These are phyloP conservation scores for Cyberlindnera japonica DNA, from an alignment of 805 yeast species.

Conservation along the genomic window DNA sequence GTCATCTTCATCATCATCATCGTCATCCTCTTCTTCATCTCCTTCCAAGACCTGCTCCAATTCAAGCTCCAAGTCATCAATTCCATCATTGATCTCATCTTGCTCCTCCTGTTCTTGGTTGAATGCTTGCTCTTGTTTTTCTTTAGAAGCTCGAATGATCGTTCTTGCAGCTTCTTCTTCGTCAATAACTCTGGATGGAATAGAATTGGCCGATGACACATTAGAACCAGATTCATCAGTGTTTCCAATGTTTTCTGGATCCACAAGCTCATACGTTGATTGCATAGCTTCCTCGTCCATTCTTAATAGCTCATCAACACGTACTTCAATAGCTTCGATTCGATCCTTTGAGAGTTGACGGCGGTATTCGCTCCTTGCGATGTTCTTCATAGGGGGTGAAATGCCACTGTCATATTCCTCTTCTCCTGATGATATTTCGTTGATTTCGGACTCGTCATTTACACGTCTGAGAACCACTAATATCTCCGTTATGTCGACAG, in stretches of 20 bases:
- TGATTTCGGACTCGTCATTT: slow-evolving; percentile 44
- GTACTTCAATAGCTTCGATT: slow-evolving; percentile 72
- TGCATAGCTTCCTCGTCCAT: slow-evolving; percentile 84
- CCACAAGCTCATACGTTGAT: slow-evolving; percentile 70
- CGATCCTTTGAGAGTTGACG: slow-evolving; percentile 65
- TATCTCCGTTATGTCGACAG: slow-evolving; percentile 84
- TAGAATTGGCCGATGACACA: neutral
- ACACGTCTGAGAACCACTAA: slow-evolving; percentile 64
- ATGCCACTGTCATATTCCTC: slow-evolving; percentile 60
- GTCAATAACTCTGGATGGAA: slow-evolving; percentile 13
- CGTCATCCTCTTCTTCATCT: slow-evolving; percentile 29
- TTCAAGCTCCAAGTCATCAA: slow-evolving; percentile 51
- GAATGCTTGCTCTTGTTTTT: slow-evolving; percentile 5
- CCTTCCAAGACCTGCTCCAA: slow-evolving; percentile 48
- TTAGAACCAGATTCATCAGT: slow-evolving; percentile 13
- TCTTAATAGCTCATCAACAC: slow-evolving; percentile 70
- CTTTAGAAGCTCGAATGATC: slow-evolving; percentile 6
- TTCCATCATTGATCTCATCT: slow-evolving; percentile 21
- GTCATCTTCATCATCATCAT: slow-evolving; percentile 26
- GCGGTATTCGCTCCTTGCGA: slow-evolving; percentile 65
- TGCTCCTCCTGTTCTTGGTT: slow-evolving; percentile 9
- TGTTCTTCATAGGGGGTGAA: slow-evolving; percentile 74
- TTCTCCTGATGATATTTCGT: slow-evolving; percentile 33
- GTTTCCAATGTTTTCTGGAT: slow-evolving; percentile 33
- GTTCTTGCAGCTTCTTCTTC: slow-evolving; percentile 17